phyloP scores from a whole-genome alignment of 2,329 filamentous ascomycete genomes.

The Diaporthe ampelina region DNA sequence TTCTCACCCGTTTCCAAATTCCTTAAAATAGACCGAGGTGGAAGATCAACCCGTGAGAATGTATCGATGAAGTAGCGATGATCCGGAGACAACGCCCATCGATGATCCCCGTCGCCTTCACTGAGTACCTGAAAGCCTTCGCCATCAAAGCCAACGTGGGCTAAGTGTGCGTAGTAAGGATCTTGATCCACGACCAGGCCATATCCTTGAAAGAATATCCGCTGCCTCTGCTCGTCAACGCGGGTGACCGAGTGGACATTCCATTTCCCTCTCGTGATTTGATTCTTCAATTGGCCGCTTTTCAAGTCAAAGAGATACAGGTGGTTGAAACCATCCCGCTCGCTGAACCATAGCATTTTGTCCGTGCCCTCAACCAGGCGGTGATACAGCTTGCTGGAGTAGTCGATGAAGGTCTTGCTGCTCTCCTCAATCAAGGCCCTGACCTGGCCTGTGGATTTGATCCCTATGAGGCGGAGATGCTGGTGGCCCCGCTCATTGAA shows the following conservation, averaged over 20 bases:
- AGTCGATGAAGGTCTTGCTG: constrained; percentile 6
- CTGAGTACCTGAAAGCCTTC: not conserved
- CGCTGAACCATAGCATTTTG: not conserved
- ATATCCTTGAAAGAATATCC: not conserved
- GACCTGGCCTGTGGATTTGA: not conserved
- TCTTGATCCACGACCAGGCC: not conserved
- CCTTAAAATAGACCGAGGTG: not conserved
- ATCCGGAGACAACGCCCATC: not conserved
- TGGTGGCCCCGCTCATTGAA: not conserved
- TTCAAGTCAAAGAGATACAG: not conserved
- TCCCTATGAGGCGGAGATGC: not conserved
- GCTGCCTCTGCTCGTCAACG: not conserved
- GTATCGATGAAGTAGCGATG: not conserved
- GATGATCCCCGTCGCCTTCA: not conserved
- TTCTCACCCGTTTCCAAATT: not conserved
- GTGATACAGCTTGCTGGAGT: not conserved
- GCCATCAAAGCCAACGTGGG: not conserved
- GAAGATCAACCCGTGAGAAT: not conserved
- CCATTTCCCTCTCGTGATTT: not conserved
- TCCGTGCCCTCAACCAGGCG: not conserved
- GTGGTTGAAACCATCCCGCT: constrained; percentile 1
- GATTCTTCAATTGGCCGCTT: not conserved
- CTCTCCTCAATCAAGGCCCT: constrained; percentile 11
- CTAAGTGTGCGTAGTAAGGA: constrained; percentile 4
- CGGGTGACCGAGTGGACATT: not conserved